phyloP scores from a whole-genome alignment of 352 stramenopile species.

The Globisporangium cederbergense region DNA sequence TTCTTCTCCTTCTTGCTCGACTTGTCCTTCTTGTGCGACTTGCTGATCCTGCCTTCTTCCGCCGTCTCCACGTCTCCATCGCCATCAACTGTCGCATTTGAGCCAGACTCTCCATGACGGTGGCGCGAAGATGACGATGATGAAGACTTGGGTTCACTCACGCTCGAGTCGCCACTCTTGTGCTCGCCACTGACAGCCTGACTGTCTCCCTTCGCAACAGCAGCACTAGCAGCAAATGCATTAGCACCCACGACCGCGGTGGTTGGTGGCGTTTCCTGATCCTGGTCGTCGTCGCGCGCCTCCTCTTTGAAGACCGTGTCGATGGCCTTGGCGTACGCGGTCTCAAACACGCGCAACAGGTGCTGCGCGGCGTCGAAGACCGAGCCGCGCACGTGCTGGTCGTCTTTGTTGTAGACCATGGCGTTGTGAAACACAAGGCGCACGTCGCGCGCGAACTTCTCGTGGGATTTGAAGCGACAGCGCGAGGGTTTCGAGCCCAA shows the following conservation, averaged over 20 bases:
- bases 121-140: slow-evolving; percentile 7
- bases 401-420: slow-evolving; percentile 73
- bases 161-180: slow-evolving; percentile 3
- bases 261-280: slow-evolving; percentile 3
- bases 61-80: slow-evolving; percentile 11
- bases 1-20: slow-evolving; percentile 76
- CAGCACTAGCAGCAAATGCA: slow-evolving; percentile 9
- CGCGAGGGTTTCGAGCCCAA: slow-evolving; percentile 74
- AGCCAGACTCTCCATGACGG: slow-evolving; percentile 10
- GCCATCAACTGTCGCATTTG: background rate
- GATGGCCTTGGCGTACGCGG: slow-evolving; percentile 68
- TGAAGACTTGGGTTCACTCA: background rate
- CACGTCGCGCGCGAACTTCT: slow-evolving; percentile 81
- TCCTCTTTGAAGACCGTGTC: slow-evolving; percentile 48
- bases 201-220: slow-evolving; percentile 29
- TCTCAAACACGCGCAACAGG: slow-evolving; percentile 79
- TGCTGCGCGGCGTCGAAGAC: slow-evolving; percentile 80
- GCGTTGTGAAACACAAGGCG: slow-evolving; percentile 84
- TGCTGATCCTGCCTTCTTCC: slow-evolving; percentile 23
- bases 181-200: slow-evolving; percentile 20
- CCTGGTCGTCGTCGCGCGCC: slow-evolving; percentile 9
- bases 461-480: slow-evolving; percentile 82
- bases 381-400: slow-evolving; percentile 71
- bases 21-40: slow-evolving; percentile 58
- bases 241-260: slow-evolving; percentile 16